A percentile compares a stretch with the other conserved stretches of the same genome.
These are phyloP conservation scores for Picea mariana DNA, from an alignment of 83 land plant species.

Conservation along the genomic window DNA sequence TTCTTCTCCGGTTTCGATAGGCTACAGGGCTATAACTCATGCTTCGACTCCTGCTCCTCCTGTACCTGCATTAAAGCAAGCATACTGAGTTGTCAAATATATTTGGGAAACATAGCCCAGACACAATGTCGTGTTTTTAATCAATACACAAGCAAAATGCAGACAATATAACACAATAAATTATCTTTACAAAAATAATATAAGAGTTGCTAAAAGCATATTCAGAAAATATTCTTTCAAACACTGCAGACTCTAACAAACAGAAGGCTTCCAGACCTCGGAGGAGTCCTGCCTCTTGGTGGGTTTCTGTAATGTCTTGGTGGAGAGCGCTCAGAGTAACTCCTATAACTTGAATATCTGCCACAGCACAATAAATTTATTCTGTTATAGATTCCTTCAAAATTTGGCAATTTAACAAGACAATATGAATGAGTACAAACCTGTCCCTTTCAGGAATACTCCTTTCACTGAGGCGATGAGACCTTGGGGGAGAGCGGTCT, in stretches of 20 bases:
- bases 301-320: conserved; percentile 74
- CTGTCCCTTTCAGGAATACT: conserved; percentile 64
- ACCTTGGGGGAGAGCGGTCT: conserved; percentile 83
- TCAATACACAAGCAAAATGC: neutral
- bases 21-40: conserved; percentile 55
- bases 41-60: conserved; percentile 67
- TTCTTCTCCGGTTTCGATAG: conserved; percentile 39
- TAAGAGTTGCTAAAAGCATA: neutral
- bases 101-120: neutral
- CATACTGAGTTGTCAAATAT: neutral
- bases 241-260: neutral
- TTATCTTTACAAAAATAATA: too few relatives aligned
- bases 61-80: conserved; percentile 38
- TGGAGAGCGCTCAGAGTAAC: conserved; percentile 62
- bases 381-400: neutral
- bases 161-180: neutral
- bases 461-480: conserved; percentile 64
- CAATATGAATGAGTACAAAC: neutral
- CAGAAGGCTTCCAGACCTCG: conserved; percentile 26
- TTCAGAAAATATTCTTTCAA: neutral
- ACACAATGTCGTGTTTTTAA: neutral
- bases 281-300: conserved; percentile 77
- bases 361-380: neutral
- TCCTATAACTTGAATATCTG: conserved; percentile 65
- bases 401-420: neutral